These are phyloP conservation scores for Ceratocystis diversiconidia DNA, from an alignment of 2,329 filamentous ascomycete species.

Conservation along the genomic window DNA sequence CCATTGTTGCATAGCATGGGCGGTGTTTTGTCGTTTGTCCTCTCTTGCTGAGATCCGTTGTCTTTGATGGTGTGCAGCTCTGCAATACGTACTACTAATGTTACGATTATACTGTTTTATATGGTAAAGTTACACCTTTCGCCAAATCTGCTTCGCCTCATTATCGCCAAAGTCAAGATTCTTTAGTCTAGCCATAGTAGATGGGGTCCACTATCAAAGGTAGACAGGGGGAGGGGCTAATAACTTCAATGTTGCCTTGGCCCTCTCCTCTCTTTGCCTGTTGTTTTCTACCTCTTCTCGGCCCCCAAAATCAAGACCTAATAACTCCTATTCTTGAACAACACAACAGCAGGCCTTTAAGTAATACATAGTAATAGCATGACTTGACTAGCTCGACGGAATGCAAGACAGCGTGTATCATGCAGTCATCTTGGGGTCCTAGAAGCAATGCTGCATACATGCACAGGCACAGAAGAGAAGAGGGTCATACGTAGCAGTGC, in stretches of 20 bases:
- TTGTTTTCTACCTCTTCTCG: not conserved
- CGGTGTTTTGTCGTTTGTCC: not conserved
- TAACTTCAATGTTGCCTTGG: not conserved
- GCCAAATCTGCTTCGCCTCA: conserved; percentile 3
- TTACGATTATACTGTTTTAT: not conserved
- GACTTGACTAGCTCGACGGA: not conserved
- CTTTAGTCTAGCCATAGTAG: not conserved
- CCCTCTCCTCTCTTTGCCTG: not conserved
- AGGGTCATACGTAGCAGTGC: too few relatives aligned
- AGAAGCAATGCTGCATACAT: not conserved
- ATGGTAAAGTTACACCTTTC: not conserved
- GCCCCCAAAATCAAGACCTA: not conserved
- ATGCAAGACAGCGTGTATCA: not conserved
- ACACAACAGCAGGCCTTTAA: not conserved
- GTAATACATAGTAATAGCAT: not conserved
- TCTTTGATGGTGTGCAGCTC: not conserved
- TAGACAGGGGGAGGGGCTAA: not conserved
- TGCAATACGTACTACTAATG: not conserved
- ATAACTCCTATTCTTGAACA: not conserved
- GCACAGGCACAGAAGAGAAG: not conserved
- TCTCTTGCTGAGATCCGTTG: not conserved
- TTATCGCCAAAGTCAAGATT: not conserved
- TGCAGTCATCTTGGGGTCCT: conserved; percentile 1
- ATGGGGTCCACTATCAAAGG: not conserved
- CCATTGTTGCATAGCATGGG: not conserved